These are phyloP conservation scores for Chrysanthemum lavandulifolium DNA, from an alignment of 129 eudicot genomes.

Conservation along the genomic window DNA sequence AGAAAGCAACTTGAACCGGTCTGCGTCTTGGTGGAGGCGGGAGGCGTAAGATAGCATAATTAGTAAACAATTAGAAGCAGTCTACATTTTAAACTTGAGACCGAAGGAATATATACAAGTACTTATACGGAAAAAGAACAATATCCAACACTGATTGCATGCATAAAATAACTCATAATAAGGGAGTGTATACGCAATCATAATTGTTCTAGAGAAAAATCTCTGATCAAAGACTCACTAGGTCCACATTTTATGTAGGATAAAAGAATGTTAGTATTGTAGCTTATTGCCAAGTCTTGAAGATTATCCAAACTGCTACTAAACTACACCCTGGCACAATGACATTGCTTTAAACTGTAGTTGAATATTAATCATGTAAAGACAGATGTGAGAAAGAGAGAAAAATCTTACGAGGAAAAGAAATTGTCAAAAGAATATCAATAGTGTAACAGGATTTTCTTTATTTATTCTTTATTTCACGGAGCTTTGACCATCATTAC, in stretches of 20 bases:
- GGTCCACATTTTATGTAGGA: slow-evolving; percentile 3
- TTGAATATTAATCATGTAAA: neutral
- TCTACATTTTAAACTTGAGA: neutral
- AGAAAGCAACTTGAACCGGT: neutral
- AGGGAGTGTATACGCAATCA: neutral
- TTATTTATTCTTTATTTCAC: too few relatives aligned
- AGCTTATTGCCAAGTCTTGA: neutral
- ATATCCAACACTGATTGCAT: neutral
- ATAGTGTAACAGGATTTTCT: neutral
- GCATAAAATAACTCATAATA: too few relatives aligned
- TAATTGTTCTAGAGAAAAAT: neutral
- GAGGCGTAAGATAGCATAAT: neutral
- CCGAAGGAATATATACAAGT: neutral
- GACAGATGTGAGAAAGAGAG: neutral
- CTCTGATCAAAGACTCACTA: neutral
- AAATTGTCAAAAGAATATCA: neutral
- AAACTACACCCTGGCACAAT: neutral
- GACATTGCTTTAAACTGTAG: neutral
- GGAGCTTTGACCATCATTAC: slow-evolving; percentile 3
- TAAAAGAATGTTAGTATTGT: neutral
- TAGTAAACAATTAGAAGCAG: neutral
- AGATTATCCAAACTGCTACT: neutral
- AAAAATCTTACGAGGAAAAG: neutral
- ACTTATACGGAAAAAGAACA: neutral
- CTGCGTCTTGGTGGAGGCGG: neutral